A percentile compares a stretch with the other conserved stretches of the same genome.
Conservation (phyloP, 208 protist species). For the Leishmania tropica region DNA sequence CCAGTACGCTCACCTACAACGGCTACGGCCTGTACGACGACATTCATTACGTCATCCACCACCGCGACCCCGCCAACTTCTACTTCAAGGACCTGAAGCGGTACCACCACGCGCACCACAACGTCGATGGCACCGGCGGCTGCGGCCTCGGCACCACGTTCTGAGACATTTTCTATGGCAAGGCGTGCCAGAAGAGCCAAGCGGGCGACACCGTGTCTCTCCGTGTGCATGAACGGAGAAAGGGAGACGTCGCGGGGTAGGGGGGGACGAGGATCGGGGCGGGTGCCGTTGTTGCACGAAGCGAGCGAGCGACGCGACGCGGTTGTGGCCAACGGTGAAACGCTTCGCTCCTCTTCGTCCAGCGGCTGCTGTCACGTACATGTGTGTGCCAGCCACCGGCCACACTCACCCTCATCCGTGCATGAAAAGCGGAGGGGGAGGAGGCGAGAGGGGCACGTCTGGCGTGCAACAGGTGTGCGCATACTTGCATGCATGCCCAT, state of each 20-base stretch:
- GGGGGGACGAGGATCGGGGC: no score
- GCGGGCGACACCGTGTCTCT: no score
- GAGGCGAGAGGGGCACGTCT: no score
- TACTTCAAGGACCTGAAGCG: conserved; percentile 59
- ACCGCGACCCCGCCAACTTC: conserved; percentile 38
- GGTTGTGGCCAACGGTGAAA: no score
- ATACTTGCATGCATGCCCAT: no score
- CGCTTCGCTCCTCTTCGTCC: no score
- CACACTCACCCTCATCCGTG: no score
- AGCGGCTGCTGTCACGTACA: neutral
- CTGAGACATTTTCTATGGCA: conserved; percentile 53
- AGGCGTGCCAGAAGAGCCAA: conserved; percentile 35
- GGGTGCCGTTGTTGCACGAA: no score
- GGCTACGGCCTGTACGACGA: conserved; percentile 45
- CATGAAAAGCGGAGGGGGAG: no score
- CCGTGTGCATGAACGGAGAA: neutral
- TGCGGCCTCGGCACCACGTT: conserved; percentile 56
- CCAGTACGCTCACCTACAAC: conserved; percentile 41
- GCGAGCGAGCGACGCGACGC: no score
- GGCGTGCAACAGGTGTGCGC: no score
- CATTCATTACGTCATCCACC: conserved; percentile 54
- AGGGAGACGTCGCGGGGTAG: neutral
- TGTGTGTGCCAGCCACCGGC: neutral
- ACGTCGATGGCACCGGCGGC: conserved; percentile 43
- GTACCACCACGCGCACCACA: conserved; percentile 66